Base-by-base conservation (phyloP, 2,329 filamentous ascomycete species). In the Neopestalotiopsis rosae region DNA sequence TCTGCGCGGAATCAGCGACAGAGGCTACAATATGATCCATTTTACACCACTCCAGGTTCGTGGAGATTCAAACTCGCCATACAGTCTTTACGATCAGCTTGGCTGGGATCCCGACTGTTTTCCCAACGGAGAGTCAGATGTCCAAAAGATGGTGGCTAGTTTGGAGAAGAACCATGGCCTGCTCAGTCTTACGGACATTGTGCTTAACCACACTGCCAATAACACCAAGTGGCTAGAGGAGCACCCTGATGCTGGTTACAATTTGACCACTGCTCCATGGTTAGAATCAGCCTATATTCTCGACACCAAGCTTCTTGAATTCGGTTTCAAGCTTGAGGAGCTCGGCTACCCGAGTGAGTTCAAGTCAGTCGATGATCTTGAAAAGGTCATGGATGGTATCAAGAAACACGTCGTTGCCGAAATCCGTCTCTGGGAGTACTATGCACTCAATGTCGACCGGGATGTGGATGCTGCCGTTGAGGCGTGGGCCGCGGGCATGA, bases 1-100 rank as follows among this genome's bases (percentile, higher is more conserved):
- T 79, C 84, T 99, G 68, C 87, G 88, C 68, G 95, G 96, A 34
- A 97, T 99, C 79, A 93, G 93, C 78, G 90, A 93, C 76, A 89
- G 96, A 70, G 95, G 95, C 61, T 99, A 99, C 86, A 99, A 99
- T 83, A 98, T 98, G 94, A 90, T 99, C 70, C 96, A 99, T 81
- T 99, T 99, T 80, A 98, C 96, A 1, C 96, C 96, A 10, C 85
- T 99, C 73, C 96, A 97, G 86, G 87, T 92, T 69, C 91, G 96
- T 69, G 96, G 96, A 68, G 87, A 86, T 59, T 99, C 96, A 66
- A 97, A 99, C 78, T 99, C 96, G 1, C 96, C 96, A 0, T 99
- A 98, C 85, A 99, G 96, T 80, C 89, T 99, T 75, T 97, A 92
- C 79, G 93, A 99, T 76, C 97, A 99, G 83, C 86, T 97, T 28